Evolutionary conservation across 176 grass and related monocot species (phyloP), one percentile per base, ranked within the genome.

Genomic region (Bromus sterilis): DNA sequence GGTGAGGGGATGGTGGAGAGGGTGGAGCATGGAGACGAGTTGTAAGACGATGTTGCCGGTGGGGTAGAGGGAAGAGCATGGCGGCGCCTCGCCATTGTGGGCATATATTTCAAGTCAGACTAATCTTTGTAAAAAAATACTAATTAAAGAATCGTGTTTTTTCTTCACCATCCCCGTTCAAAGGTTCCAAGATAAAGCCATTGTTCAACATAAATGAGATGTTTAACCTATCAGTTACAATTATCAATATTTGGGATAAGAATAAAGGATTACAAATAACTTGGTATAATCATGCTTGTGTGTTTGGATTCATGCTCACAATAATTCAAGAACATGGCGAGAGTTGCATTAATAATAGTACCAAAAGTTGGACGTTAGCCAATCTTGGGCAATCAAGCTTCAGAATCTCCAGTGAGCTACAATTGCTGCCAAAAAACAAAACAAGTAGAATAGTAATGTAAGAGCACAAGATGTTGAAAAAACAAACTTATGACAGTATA

Each of bases 341-440:
- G 81, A 71, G 32, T 44, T 67, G 34, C 37, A 80, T 51, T 25
- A 55, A 63, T 4, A 71, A 65, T 71, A 65, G 16, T 94, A 99
- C 96, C 89, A 91, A 73, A 78, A 99, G 89, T 67, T 95, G 96
- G 49, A 99, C 89, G 25, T 88, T 99, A 21, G 75, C 71, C 76
- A 99, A 84, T 80, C 83, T 93, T 77, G 96, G 96, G 82, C 96
- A 99, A 86, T 95, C 80, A 63, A 99, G 96, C 82, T 88, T 99
- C 84, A 99, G 87, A 66, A 95, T 75, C 87, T 99, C 96, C 80
- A 99, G 67, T 32, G 93, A 91, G 76, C 57, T 86, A 77, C 96
- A 99, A 72, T 91, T 86, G 89, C 96, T 99, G 63, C 64, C 86
- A 88, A 64, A n/a, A n/a, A n/a, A 70, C 16, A 21, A 21, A 14